A percentile compares a stretch with the other conserved stretches of the same genome.
phyloP scores from a whole-genome alignment of 257 asterid species.

The Knoxia roxburghii region DNA sequence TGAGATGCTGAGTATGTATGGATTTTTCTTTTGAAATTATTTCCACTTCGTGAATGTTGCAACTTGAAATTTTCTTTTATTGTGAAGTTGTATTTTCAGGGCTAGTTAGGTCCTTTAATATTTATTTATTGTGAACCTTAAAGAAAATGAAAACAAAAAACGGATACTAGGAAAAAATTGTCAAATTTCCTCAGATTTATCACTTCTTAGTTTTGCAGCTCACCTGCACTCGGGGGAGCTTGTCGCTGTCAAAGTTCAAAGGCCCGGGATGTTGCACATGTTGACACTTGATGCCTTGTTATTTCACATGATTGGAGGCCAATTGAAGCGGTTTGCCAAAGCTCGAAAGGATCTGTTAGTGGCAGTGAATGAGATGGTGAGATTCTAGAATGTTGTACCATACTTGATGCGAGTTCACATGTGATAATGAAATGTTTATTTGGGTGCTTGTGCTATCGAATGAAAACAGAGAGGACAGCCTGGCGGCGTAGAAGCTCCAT shows the following conservation, averaged over 20 bases:
- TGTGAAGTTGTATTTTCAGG: not conserved
- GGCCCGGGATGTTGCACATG: conserved; percentile 90
- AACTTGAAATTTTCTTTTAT: not conserved
- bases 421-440: not conserved
- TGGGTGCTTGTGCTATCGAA: not conserved
- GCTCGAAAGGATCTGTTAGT: conserved; percentile 95
- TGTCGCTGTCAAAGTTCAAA: conserved; percentile 98
- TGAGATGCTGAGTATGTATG: not conserved
- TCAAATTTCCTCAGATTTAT: conserved; percentile 1
- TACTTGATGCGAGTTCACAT: not conserved
- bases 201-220: conserved; percentile 75
- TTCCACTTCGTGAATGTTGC: not conserved
- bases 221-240: conserved; percentile 98
- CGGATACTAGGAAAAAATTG: not conserved
- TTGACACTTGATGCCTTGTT: conserved; percentile 90
- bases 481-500: too few species aligned
- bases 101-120: not conserved
- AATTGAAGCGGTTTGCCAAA: conserved; percentile 89
- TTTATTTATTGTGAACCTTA: not conserved
- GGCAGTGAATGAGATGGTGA: conserved; percentile 97
- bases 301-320: conserved; percentile 96
- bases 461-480: too few species aligned
- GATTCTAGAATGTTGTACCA: conserved; percentile 27
- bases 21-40: not conserved
- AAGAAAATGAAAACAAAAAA: not conserved